phyloP scores from a whole-genome alignment of 768 basidiomycete species.

The Collybiopsis confluens region DNA sequence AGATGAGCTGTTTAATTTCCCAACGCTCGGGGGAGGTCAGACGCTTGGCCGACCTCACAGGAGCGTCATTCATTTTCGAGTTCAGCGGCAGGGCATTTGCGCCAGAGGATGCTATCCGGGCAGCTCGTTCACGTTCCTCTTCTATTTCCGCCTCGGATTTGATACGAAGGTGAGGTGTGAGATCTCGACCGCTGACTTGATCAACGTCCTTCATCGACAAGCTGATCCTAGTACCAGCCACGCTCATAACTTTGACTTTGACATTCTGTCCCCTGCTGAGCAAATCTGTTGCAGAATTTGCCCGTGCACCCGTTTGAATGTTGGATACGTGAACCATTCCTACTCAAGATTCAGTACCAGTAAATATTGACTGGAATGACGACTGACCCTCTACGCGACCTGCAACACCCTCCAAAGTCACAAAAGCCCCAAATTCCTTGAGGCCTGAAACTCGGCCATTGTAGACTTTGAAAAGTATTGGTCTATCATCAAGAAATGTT shows the following conservation, averaged over 20 bases:
- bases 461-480: constrained; percentile 94
- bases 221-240: constrained; percentile 74
- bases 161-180: constrained; percentile 92
- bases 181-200: constrained; percentile 82
- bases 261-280: constrained; percentile 80
- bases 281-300: constrained; percentile 83
- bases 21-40: constrained; percentile 96
- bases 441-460: constrained; percentile 77
- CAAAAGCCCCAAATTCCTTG: constrained; percentile 96
- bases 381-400: constrained; percentile 85
- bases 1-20: constrained; percentile 99
- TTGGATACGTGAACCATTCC: constrained; percentile 98
- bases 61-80: constrained; percentile 44
- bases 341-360: constrained; percentile 25
- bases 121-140: constrained; percentile 61
- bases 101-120: constrained; percentile 62
- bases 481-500: constrained; percentile 63
- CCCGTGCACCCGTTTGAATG: constrained; percentile 80
- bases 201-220: constrained; percentile 99
- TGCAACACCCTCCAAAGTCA: constrained; percentile 79
- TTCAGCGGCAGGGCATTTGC: constrained; percentile 83
- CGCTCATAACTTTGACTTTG: constrained; percentile 96
- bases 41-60: constrained; percentile 78
- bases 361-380: neutral
- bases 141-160: constrained; percentile 92